Base-by-base conservation (phyloP, 176 grass and related monocot species). In the Zea mays region DNA sequence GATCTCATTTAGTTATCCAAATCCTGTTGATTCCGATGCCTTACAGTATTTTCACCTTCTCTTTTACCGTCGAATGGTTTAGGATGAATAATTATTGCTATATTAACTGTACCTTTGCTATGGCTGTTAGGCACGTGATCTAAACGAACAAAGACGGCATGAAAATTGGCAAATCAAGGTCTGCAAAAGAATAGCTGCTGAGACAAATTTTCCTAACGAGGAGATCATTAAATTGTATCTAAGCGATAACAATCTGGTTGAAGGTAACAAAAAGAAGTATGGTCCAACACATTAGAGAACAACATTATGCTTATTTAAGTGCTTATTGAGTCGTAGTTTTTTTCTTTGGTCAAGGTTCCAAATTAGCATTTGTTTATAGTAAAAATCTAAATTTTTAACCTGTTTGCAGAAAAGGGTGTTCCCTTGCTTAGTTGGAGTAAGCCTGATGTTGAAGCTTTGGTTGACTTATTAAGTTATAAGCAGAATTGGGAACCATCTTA, bases 111-210 rank as follows among this genome's bases (percentile, higher is more conserved):
- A 37, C 48, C 17, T 88, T 49, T 80, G 14, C 43, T 83, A 44
- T 45, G n/a, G 71, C 48, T 91, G 20, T 77, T 72, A 99, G 92
- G 83, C 67, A 38, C 85, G 51, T 10, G 69, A 87, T 49, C 44
- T 83, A 51, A 99, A 95, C 84, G 90, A 83, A 43, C 86, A 90
- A 72, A 88, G 55, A 48, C 86, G 20, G 65, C 81, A 79, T 78
- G 92, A 95, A 90, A 99, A 83, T 73, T 99, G 92, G 96, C 77
- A 88, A 86, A 88, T 90, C 46, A 95, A 92, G 80, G 72, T 92
- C 49, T 95, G 78, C 84, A 88, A 89, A 85, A 92, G 82, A 79
- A 89, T 99, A 81, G 81, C 92, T 65, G 83, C 83, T 52, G 80
- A 87, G 90, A 74, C 84, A 60, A 95, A 90, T 41, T 99, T 95